Base-by-base conservation (phyloP, 202 grass and related monocot genomes). In the Schoenoplectus triqueter region DNA sequence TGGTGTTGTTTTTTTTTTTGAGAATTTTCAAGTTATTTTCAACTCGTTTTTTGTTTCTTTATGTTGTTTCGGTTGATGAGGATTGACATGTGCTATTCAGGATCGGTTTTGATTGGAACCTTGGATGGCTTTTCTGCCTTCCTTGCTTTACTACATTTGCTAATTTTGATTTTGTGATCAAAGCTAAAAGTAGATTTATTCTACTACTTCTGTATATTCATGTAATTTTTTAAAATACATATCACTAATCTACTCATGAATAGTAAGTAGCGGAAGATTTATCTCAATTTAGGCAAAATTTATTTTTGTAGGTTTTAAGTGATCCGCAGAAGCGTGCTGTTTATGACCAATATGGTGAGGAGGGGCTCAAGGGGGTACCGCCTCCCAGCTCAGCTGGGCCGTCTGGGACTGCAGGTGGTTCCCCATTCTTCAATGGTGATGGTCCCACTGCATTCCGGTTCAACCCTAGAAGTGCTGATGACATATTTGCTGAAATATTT, bases 271-370 rank as follows among this genome's bases (percentile, higher is more conserved):
- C 42, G 3, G 2, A 39, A 45, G 15, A 46, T 10, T 42, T 69
- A 49, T 20, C 8, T 52, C 6, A 20, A 64, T 7, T 9, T 67
- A 66, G 78, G 13, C 3, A 61, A 17, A 47, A 21, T 31, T 73
- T 40, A 44, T 82, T 39, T 60, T 89, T 81, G 10, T 50, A 95
- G 93, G 93, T 95, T 74, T 47, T 95, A 56, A 95, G 91, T 84
- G 93, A 95, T 84, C 80, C 91, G 3, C 89, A 91, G 69, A 95
- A 95, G 79, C 87, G 88, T 56, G 86, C 88, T 19, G 70, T 92
- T 70, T 97, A 93, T 78, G 89, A 97, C 44, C 94, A 91, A 42
- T 91, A 87, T 9, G 94, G 94, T 6, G 94, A 93, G 81, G 94
- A 93, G 52, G 89, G 89, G 31, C 91, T 95, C 71, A 93, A 93